These are phyloP conservation scores for Tetrapisispora namnaoensis DNA, from an alignment of 805 yeast species.

Conservation along the genomic window DNA sequence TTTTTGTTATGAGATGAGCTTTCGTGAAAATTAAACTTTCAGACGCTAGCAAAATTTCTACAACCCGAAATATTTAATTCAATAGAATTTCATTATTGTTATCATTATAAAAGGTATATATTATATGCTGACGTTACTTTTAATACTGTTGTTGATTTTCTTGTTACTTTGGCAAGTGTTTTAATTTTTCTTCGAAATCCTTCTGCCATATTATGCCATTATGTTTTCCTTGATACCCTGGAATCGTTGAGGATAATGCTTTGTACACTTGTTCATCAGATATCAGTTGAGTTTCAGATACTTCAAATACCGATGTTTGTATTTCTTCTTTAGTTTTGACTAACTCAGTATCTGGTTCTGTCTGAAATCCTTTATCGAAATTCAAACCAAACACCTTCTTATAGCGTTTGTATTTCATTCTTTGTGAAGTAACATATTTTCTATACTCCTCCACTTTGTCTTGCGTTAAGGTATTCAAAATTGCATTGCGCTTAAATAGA, in stretches of 20 bases:
- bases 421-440: slow-evolving; percentile 59
- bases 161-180: not conserved
- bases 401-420: slow-evolving; percentile 22
- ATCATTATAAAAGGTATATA: no score
- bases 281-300: not conserved
- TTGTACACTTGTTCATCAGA: slow-evolving; percentile 25
- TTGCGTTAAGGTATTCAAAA: slow-evolving; percentile 66
- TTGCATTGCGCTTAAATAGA: slow-evolving; percentile 61
- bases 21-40: not conserved
- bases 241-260: slow-evolving; percentile 32
- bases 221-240: slow-evolving; percentile 31
- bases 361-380: not conserved
- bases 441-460: slow-evolving; percentile 71
- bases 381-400: not conserved
- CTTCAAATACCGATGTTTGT: no score
- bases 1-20: not conserved
- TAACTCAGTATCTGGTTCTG: not conserved
- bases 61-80: no score
- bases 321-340: not conserved
- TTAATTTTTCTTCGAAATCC: slow-evolving; percentile 14
- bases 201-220: slow-evolving; percentile 55
- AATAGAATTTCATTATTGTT: no score
- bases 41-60: no score
- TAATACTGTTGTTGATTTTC: not conserved
- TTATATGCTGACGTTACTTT: no score